Conservation (phyloP, 2,329 filamentous ascomycete species). For the Phyllosticta capitalensis region DNA sequence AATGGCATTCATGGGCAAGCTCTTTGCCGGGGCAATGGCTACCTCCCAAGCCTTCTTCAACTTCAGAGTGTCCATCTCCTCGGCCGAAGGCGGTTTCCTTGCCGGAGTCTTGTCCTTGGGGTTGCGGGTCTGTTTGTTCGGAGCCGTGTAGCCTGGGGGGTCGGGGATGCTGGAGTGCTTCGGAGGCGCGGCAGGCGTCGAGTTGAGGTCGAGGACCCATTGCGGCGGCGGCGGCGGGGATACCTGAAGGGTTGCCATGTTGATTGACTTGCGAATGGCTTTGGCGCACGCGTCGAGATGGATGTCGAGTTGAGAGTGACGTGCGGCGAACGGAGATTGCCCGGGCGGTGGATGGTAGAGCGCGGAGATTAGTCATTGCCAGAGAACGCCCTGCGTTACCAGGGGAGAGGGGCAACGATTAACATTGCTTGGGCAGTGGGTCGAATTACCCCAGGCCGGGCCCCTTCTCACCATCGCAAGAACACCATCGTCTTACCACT, state of each 20-base stretch:
- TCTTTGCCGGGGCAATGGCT: conserved; percentile 84
- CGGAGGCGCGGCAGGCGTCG: conserved; percentile 54
- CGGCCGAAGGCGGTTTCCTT: conserved; percentile 61
- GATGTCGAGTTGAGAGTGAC: not conserved
- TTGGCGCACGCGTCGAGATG: not conserved
- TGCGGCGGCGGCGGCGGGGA: conserved; percentile 46
- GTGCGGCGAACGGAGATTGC: conserved; percentile 6
- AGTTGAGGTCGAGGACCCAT: conserved; percentile 77
- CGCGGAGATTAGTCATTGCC: conserved; percentile 3
- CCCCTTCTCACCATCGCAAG: conserved; percentile 8
- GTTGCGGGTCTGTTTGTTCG: conserved; percentile 2
- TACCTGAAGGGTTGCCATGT: conserved; percentile 14
- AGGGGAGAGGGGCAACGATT: not conserved
- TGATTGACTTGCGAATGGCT: not conserved
- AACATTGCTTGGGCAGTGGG: not conserved
- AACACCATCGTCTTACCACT: conserved; percentile 6
- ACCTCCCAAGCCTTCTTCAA: conserved; percentile 99
- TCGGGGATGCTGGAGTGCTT: conserved; percentile 62
- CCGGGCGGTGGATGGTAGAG: not conserved
- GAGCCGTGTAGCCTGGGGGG: conserved; percentile 69
- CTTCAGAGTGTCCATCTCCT: conserved; percentile 91
- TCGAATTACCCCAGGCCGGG: not conserved
- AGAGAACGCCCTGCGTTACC: not conserved
- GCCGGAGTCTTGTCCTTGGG: conserved; percentile 29
- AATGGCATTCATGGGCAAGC: conserved; percentile 93